Evolutionary conservation across 495 filamentous ascomycete genomes (phyloP).

Genomic region (Ascobolus immersus): DNA sequence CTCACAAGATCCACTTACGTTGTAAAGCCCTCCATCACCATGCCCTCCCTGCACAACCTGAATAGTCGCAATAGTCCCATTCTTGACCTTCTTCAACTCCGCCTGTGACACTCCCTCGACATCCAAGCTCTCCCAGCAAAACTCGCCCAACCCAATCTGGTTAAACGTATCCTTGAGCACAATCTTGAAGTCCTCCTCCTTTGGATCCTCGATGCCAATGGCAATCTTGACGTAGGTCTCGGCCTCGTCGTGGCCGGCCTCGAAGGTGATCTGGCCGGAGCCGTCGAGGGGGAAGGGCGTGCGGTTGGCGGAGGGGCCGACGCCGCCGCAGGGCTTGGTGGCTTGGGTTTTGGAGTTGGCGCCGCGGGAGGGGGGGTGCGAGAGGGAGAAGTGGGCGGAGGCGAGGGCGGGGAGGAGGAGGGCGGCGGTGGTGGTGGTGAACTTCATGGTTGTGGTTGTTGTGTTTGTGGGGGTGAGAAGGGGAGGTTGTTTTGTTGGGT

Average conservation of each 20-base stretch:
- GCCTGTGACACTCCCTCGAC: no score
- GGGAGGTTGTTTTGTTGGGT: no score
- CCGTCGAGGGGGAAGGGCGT: constrained; percentile 25
- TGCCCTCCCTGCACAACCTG: constrained; percentile 33
- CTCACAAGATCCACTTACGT: constrained; percentile 18
- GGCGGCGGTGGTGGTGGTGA: constrained; percentile 1
- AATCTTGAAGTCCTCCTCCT: constrained; percentile 26
- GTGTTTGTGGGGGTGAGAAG: no score
- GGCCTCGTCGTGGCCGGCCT: constrained; percentile 28
- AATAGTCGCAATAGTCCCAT: constrained; percentile 33
- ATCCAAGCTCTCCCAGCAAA: constrained; percentile 27
- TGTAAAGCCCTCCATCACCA: constrained; percentile 27
- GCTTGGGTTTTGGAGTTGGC: constrained; percentile 25
- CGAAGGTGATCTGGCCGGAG: constrained; percentile 26
- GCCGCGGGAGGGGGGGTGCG: constrained; percentile 30
- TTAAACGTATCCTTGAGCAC: constrained; percentile 25
- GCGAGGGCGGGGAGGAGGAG: constrained; percentile 19
- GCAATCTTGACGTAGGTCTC: constrained; percentile 30
- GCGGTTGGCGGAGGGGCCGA: constrained; percentile 24
- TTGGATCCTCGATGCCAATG: constrained; percentile 28
- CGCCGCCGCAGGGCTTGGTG: constrained; percentile 34
- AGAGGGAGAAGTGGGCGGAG: constrained; percentile 34
- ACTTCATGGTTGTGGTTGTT: no score
- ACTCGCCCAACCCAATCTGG: constrained; percentile 26
- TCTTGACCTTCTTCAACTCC: no score